These are phyloP conservation scores for Sclerotinia spermophila DNA, from an alignment of 2,329 filamentous ascomycete species.

Conservation along the genomic window DNA sequence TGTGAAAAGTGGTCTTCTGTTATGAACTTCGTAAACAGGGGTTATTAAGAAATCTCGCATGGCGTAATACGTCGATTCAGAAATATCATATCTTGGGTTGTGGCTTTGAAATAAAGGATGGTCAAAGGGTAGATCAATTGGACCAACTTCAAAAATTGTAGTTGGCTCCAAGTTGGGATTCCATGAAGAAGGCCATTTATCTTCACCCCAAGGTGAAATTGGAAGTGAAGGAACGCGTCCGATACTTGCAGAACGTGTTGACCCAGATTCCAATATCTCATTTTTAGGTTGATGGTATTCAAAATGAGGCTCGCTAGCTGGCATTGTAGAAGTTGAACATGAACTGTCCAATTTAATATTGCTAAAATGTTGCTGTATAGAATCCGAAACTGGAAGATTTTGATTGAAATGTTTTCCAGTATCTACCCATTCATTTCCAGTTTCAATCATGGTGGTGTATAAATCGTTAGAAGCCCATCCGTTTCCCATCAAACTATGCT, in stretches of 20 bases:
- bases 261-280: neutral
- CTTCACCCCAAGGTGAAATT: slow-evolving; percentile 26
- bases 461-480: slow-evolving; percentile 31
- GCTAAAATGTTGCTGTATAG: neutral
- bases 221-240: slow-evolving; percentile 23
- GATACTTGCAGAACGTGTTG: slow-evolving; percentile 10
- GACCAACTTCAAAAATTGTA: slow-evolving; percentile 22
- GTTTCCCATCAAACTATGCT: slow-evolving; percentile 14
- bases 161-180: slow-evolving; percentile 22
- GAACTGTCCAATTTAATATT: neutral
- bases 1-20: slow-evolving; percentile 17
- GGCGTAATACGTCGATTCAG: slow-evolving; percentile 22
- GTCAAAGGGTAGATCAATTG: slow-evolving; percentile 22
- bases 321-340: neutral
- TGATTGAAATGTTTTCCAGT: slow-evolving; percentile 16
- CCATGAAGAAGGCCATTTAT: slow-evolving; percentile 31
- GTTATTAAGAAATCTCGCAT: slow-evolving; percentile 7
- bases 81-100: slow-evolving; percentile 28
- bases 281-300: neutral
- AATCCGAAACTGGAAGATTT: slow-evolving; percentile 9
- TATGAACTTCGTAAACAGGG: neutral
- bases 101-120: slow-evolving; percentile 26
- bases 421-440: slow-evolving; percentile 26
- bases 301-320: neutral
- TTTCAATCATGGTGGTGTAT: slow-evolving; percentile 30